Evolutionary conservation across 208 protist species (phyloP).

Genomic region (Leishmania lainsoni): DNA sequence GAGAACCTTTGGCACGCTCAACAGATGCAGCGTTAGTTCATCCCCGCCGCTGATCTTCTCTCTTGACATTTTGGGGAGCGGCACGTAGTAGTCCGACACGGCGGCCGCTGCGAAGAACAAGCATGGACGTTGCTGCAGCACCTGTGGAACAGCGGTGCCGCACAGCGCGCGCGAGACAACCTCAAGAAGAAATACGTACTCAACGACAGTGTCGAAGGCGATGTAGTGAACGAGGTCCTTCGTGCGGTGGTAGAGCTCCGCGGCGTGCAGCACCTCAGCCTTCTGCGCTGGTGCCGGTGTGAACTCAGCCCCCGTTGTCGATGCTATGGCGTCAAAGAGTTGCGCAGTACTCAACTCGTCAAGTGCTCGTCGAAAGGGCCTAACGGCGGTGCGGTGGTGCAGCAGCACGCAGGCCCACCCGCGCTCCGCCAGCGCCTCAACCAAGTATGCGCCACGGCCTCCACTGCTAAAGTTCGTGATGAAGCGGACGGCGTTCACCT

Average conservation of each 20-base stretch:
- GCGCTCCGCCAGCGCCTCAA: conserved; percentile 60
- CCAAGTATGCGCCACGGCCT: conserved; percentile 70
- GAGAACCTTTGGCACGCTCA: conserved; percentile 77
- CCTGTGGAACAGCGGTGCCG: conserved; percentile 14
- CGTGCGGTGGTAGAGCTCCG: conserved; percentile 37
- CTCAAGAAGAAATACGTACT: conserved; percentile 80
- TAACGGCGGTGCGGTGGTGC: conserved; percentile 51
- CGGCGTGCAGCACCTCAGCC: conserved; percentile 23
- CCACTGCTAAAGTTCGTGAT: conserved; percentile 88
- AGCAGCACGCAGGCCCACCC: conserved; percentile 80
- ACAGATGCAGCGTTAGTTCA: conserved; percentile 63
- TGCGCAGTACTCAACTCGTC: conserved; percentile 47
- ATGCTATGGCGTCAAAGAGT: conserved; percentile 41
- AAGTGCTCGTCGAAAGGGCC: conserved; percentile 64
- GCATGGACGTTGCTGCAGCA: conserved; percentile 36
- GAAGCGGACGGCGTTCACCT: conserved; percentile 86
- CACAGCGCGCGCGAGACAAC: conserved; percentile 48
- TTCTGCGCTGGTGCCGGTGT: neutral
- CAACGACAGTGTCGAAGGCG: conserved; percentile 74
- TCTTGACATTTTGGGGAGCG: conserved; percentile 43
- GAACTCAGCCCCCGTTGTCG: neutral
- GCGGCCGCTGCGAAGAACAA: conserved; percentile 81
- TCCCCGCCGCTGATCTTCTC: conserved; percentile 86
- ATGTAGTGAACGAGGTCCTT: conserved; percentile 49
- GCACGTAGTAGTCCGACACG: conserved; percentile 87